Evolutionary conservation across 192 early-diverging fungal genomes (phyloP).

Genomic region (Mortierella antarctica): DNA sequence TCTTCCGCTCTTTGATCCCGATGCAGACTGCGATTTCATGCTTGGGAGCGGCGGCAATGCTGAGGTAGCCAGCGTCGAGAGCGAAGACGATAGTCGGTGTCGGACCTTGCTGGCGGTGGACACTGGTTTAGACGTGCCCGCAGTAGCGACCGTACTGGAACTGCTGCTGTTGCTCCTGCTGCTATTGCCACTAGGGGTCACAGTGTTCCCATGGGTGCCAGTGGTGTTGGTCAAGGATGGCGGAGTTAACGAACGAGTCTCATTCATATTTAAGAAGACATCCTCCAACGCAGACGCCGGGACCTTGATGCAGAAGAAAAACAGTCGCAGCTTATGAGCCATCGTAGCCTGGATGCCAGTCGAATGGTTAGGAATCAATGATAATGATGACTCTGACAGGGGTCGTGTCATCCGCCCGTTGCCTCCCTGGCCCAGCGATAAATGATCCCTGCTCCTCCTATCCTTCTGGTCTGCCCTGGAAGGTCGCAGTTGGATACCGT

Average conservation of each 20-base stretch:
- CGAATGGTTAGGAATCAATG: too few species aligned
- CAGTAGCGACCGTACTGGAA: neutral
- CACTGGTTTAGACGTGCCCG: constrained; percentile 1
- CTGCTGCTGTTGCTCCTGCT: neutral
- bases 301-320: constrained; percentile 48
- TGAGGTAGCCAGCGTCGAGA: constrained; percentile 28
- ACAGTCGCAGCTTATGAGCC: constrained; percentile 18
- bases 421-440: neutral
- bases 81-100: constrained; percentile 45
- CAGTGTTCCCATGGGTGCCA: too few species aligned
- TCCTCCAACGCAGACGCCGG: constrained; percentile 6
- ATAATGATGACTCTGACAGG: too few species aligned
- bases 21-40: constrained; percentile 23
- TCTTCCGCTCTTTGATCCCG: constrained; percentile 26
- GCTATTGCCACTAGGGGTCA: neutral
- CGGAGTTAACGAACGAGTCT: neutral
- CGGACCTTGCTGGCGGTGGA: constrained; percentile 18
- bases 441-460: neutral
- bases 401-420: too few species aligned
- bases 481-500: constrained; percentile 29
- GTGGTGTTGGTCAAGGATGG: too few species aligned
- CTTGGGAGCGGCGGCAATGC: constrained; percentile 32
- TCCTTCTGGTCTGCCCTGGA: neutral
- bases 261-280: constrained; percentile 4
- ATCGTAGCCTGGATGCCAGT: constrained; percentile 11